phyloP scores from a whole-genome alignment of 2,329 filamentous ascomycete species.

The Epichloe brachyelytri region DNA sequence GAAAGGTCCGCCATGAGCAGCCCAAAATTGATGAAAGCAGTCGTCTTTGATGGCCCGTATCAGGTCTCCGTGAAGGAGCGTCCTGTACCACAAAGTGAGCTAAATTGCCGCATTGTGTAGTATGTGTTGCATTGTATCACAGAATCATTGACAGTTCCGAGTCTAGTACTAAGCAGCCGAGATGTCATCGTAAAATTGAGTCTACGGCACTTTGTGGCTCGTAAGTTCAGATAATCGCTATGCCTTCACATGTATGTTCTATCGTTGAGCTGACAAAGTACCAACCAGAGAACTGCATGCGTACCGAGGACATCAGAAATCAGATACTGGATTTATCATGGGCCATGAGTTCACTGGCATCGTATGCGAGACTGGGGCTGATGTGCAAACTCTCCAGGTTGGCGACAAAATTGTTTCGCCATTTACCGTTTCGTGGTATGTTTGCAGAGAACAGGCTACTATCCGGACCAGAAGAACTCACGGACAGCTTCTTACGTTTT shows the following conservation, averaged over 20 bases:
- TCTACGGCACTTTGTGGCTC: conserved; percentile 81
- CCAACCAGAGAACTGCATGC: conserved; percentile 63
- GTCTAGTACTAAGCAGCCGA: conserved; percentile 47
- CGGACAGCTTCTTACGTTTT: background rate
- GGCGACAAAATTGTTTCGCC: conserved; percentile 74
- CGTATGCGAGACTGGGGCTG: conserved; percentile 53
- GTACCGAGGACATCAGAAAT: conserved; percentile 69
- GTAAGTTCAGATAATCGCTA: conserved; percentile 33
- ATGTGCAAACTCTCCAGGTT: conserved; percentile 53
- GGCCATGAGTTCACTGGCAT: conserved; percentile 81
- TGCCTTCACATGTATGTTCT: background rate
- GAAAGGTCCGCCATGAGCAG: conserved; percentile 18
- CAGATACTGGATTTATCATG: conserved; percentile 51
- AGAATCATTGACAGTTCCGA: background rate
- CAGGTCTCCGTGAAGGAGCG: conserved; percentile 67
- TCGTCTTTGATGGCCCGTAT: conserved; percentile 71
- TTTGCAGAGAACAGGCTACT: conserved; percentile 1
- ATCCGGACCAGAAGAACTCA: background rate
- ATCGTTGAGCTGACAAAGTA: background rate
- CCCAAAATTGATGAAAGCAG: conserved; percentile 63
- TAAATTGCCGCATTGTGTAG: background rate
- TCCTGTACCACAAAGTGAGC: conserved; percentile 52
- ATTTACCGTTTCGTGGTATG: conserved; percentile 69
- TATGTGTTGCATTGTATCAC: background rate
- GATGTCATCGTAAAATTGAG: conserved; percentile 77